Evolutionary conservation across 2,329 filamentous ascomycete genomes (phyloP).

Genomic region (Scolecobasidium constrictum): DNA sequence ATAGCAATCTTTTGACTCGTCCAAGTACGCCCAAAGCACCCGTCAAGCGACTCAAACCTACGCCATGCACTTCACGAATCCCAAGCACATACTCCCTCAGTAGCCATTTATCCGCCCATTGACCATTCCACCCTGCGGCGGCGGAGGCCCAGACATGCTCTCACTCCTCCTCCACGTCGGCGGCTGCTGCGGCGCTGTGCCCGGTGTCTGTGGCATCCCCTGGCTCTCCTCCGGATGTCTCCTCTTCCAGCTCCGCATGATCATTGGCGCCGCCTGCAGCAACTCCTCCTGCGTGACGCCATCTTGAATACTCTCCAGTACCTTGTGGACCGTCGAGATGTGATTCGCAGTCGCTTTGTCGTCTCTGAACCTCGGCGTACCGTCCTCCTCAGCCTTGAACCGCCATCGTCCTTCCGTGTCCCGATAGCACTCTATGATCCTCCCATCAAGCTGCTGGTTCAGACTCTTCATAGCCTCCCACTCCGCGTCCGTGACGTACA

Average conservation of each 20-base stretch:
- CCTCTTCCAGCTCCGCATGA: constrained; percentile 9
- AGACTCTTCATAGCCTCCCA: constrained; percentile 74
- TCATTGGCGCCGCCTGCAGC: constrained; percentile 28
- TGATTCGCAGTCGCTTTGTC: constrained; percentile 92
- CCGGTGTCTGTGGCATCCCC: not conserved
- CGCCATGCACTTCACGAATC: no score
- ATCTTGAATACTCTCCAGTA: constrained; percentile 82
- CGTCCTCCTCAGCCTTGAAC: constrained; percentile 42
- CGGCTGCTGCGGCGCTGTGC: constrained; percentile 1
- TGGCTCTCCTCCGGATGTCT: constrained; percentile 11
- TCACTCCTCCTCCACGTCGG: not conserved
- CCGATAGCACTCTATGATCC: constrained; percentile 83
- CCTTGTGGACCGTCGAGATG: constrained; percentile 69
- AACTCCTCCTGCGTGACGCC: constrained; percentile 76
- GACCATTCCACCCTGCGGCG: not conserved
- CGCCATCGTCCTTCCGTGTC: constrained; percentile 70
- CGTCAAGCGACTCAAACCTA: no score
- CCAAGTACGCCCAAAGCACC: no score
- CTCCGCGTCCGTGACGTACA: constrained; percentile 63
- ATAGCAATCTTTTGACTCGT: no score
- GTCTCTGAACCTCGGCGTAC: constrained; percentile 68
- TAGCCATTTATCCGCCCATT: constrained; percentile 4
- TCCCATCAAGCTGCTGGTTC: constrained; percentile 66
- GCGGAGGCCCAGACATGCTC: not conserved
- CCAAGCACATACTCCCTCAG: not conserved